Percentiles rank a stretch among this genome's conserved stretches.
These are phyloP conservation scores for Metrosideros polymorpha DNA, from an alignment of 441 rosid genomes.

Conservation along the genomic window DNA sequence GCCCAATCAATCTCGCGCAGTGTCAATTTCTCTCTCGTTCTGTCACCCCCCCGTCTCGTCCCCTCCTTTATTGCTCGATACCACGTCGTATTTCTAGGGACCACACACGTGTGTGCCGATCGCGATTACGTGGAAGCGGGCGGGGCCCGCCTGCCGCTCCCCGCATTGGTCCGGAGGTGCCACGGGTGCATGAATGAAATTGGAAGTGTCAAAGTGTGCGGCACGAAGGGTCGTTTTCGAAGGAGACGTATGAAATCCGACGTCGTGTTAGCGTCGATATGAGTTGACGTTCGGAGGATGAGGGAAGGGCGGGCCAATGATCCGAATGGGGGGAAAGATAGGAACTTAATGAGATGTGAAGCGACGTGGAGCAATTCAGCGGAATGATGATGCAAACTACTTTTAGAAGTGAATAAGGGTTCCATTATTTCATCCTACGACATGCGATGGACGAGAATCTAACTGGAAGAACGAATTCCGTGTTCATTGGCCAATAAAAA, in stretches of 20 bases:
- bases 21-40: too few relatives aligned
- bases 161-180: neutral
- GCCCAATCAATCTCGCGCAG: neutral
- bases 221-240: neutral
- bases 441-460: neutral
- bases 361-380: neutral
- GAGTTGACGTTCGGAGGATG: neutral
- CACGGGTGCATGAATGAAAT: accelerated
- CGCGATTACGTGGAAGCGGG: neutral
- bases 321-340: neutral
- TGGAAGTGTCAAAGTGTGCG: neutral
- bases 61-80: too few relatives aligned
- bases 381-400: accelerated
- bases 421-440: neutral
- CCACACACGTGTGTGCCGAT: neutral
- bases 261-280: too few relatives aligned
- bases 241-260: neutral
- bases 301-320: neutral
- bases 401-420: neutral
- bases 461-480: accelerated
- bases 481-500: accelerated
- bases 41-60: neutral
- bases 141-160: accelerated
- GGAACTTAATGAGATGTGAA: neutral
- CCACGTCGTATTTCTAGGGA: neutral